Conservation (phyloP, 108 stramenopile genomes). For the Chaetoceros tenuissimus region DNA sequence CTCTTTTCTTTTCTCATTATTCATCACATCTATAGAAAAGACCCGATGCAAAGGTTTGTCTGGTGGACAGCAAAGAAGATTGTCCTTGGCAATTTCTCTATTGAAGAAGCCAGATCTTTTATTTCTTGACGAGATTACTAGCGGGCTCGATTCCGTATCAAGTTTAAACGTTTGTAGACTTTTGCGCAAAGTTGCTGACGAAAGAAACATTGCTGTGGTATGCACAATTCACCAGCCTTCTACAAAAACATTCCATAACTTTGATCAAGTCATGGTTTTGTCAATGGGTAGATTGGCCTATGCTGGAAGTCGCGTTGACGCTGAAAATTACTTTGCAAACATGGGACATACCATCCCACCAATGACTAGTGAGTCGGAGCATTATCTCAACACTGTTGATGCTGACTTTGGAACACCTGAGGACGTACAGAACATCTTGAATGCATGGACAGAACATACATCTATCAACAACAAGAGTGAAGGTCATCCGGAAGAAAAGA, state of each 20-base stretch:
- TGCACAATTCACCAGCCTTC: conserved; percentile 61
- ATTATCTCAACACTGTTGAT: conserved; percentile 35
- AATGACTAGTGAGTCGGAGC: conserved; percentile 29
- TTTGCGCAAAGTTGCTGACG: conserved; percentile 29
- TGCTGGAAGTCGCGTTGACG: conserved; percentile 17
- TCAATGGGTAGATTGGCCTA: conserved; percentile 35
- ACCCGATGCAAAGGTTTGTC: conserved; percentile 16
- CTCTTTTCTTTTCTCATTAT: too few species aligned
- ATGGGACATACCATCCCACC: conserved; percentile 19
- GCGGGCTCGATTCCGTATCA: conserved; percentile 25
- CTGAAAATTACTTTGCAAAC: conserved; percentile 28
- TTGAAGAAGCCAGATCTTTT: conserved; percentile 86
- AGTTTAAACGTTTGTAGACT: conserved; percentile 11
- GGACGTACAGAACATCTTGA: conserved; percentile 21
- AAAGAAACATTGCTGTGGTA: conserved; percentile 28
- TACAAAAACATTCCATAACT: conserved; percentile 32
- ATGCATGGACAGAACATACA: conserved; percentile 16
- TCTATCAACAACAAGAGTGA: too few species aligned
- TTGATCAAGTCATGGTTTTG: conserved; percentile 50
- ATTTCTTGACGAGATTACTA: conserved; percentile 90
- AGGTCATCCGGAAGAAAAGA: too few species aligned
- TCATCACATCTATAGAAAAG: too few species aligned
- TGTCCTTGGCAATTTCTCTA: conserved; percentile 58
- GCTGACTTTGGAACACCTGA: conserved; percentile 19
- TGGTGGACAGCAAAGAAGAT: conserved; percentile 23